These are phyloP conservation scores for Podochytrium sp. DNA, from an alignment of 192 early-diverging fungal species.

Conservation along the genomic window DNA sequence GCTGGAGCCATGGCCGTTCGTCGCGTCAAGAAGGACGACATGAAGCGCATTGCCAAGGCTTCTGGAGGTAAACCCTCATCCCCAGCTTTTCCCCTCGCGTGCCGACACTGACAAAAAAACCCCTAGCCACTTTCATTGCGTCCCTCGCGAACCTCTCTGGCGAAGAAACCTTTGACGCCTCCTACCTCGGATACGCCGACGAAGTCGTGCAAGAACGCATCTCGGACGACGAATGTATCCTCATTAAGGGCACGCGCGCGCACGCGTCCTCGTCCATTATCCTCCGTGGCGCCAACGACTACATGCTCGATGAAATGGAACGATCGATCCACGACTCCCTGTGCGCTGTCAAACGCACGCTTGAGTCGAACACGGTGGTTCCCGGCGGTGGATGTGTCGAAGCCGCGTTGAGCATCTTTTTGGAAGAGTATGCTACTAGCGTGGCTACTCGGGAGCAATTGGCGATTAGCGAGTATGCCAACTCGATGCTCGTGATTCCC, in stretches of 20 bases:
- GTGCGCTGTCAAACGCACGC: conserved; percentile 94
- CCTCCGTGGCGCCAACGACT: conserved; percentile 98
- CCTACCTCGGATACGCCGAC: conserved; percentile 88
- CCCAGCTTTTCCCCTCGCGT: no score
- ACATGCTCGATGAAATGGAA: conserved; percentile 99
- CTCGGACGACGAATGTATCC: conserved; percentile 96
- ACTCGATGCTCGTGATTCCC: conserved; percentile 91
- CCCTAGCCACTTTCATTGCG: conserved; percentile 82
- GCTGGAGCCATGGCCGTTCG: conserved; percentile 97
- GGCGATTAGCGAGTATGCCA: conserved; percentile 97
- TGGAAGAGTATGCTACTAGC: conserved; percentile 98
- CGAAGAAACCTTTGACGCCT: conserved; percentile 93
- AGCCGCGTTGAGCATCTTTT: conserved; percentile 91
- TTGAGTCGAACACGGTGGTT: conserved; percentile 94
- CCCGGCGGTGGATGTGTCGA: conserved; percentile 98
- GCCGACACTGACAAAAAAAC: no score
- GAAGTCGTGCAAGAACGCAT: conserved; percentile 97
- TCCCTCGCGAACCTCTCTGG: conserved; percentile 97
- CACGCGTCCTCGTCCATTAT: conserved; percentile 91
- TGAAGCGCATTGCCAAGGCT: conserved; percentile 96
- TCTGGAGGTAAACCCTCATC: conserved; percentile 78
- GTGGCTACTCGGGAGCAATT: conserved; percentile 96
- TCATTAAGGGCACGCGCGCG: conserved; percentile 90
- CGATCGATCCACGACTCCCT: conserved; percentile 93
- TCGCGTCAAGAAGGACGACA: conserved; percentile 94